phyloP scores from a whole-genome alignment of 345 rosid genomes.

The Murraya paniculata region DNA sequence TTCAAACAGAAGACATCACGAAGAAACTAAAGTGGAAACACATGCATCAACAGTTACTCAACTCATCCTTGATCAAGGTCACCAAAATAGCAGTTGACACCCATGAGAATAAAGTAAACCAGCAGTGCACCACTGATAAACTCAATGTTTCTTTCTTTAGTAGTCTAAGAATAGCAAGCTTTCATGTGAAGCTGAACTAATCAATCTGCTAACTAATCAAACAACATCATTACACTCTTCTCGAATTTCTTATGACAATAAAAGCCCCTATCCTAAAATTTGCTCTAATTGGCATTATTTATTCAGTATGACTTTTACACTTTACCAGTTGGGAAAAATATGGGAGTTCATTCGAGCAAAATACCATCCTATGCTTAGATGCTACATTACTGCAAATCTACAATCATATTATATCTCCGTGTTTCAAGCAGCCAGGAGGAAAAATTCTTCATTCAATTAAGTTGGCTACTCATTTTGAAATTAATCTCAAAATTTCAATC shows the following conservation, averaged over 20 bases:
- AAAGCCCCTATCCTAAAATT: background rate
- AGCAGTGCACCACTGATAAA: background rate
- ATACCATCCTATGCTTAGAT: background rate
- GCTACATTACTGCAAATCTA: background rate
- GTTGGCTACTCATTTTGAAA: too few relatives aligned
- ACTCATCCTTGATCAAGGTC: background rate
- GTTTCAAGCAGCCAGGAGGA: background rate
- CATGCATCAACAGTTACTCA: slow-evolving; percentile 17
- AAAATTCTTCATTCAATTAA: background rate
- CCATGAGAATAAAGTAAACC: background rate
- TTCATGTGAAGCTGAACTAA: background rate
- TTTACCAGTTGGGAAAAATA: background rate
- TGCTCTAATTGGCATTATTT: background rate
- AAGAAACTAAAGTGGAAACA: background rate
- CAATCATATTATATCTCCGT: background rate
- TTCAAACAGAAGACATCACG: slow-evolving; percentile 16
- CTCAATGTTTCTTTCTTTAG: background rate
- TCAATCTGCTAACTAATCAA: background rate
- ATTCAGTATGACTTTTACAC: background rate
- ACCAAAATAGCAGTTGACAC: background rate
- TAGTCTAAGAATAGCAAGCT: background rate
- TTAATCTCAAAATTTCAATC: too few relatives aligned
- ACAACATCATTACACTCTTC: background rate
- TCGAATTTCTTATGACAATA: background rate
- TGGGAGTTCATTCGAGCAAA: background rate